phyloP scores from a whole-genome alignment of 179 eudicot species.

The Beta macrorhiza region DNA sequence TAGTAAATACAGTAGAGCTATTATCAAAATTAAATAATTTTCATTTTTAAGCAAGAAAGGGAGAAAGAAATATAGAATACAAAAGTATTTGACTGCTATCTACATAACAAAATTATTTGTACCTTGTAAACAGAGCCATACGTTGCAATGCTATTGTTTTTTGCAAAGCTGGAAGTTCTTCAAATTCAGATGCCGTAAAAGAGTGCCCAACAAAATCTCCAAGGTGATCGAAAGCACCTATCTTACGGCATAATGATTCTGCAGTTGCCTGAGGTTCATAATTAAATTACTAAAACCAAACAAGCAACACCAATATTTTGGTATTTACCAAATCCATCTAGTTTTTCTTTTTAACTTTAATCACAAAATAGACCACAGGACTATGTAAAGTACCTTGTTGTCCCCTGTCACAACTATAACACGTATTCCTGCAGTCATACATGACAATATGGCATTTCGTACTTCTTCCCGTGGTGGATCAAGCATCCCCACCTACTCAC shows the following conservation, averaged over 20 bases:
- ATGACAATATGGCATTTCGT: constrained; percentile 76
- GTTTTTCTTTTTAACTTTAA: neutral
- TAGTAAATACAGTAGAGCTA: neutral
- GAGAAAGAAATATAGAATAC: neutral
- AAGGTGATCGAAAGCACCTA: constrained; percentile 92
- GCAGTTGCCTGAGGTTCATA: constrained; percentile 68
- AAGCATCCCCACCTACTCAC: constrained; percentile 91
- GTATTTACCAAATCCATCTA: neutral
- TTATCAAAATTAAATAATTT: neutral
- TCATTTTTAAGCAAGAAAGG: neutral
- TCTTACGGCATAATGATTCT: constrained; percentile 82
- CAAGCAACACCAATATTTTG: neutral
- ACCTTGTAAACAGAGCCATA: constrained; percentile 89
- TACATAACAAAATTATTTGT: constrained; percentile 4
- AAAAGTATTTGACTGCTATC: neutral
- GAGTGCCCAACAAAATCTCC: constrained; percentile 80
- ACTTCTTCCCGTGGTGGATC: constrained; percentile 99
- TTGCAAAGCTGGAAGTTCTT: constrained; percentile 88
- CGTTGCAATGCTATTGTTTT: constrained; percentile 81
- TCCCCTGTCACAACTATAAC: constrained; percentile 99
- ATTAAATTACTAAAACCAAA: constrained; percentile 26
- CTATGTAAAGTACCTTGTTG: constrained; percentile 71
- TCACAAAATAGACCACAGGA: neutral
- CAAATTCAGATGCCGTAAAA: constrained; percentile 97
- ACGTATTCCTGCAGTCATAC: constrained; percentile 98